A percentile compares a stretch with the other conserved stretches of the same genome.
Conservation (phyloP, 441 rosid species). For the Corymbia citriodora region DNA sequence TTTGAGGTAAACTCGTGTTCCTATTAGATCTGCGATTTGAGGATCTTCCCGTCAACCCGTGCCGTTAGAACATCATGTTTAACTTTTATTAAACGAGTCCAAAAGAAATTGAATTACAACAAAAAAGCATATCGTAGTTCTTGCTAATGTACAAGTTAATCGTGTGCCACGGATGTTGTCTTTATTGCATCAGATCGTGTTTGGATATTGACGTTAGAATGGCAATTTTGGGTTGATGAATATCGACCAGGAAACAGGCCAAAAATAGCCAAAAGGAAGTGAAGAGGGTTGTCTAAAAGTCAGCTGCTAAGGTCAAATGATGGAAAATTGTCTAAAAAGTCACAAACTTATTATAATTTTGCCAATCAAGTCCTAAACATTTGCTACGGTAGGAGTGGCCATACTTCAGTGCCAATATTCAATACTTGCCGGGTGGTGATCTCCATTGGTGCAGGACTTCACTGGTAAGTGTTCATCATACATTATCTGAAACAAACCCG, state of each 20-base stretch:
- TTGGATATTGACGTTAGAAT: neutral
- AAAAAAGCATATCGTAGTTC: too few species aligned
- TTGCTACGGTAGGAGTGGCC: constrained; percentile 22
- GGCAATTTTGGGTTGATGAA: neutral
- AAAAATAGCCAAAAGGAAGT: neutral
- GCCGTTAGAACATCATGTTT: neutral
- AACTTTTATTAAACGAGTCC: neutral
- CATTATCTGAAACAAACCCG: neutral
- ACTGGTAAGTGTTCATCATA: constrained; percentile 10
- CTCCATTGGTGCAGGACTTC: constrained; percentile 26
- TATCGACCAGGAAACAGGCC: neutral
- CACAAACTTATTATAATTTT: too few species aligned
- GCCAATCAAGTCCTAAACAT: neutral
- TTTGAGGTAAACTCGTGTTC: neutral
- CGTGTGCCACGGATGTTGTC: neutral
- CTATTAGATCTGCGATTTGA: neutral
- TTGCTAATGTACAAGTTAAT: neutral
- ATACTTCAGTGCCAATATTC: constrained; percentile 26
- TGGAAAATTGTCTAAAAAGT: too few species aligned
- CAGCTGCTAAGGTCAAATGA: neutral
- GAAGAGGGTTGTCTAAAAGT: neutral
- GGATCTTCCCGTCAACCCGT: neutral
- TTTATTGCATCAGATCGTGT: neutral
- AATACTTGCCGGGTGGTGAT: constrained; percentile 32
- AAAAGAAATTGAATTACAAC: neutral